Conservation (phyloP, 305 asterid species). For the Solanum hybrid region DNA sequence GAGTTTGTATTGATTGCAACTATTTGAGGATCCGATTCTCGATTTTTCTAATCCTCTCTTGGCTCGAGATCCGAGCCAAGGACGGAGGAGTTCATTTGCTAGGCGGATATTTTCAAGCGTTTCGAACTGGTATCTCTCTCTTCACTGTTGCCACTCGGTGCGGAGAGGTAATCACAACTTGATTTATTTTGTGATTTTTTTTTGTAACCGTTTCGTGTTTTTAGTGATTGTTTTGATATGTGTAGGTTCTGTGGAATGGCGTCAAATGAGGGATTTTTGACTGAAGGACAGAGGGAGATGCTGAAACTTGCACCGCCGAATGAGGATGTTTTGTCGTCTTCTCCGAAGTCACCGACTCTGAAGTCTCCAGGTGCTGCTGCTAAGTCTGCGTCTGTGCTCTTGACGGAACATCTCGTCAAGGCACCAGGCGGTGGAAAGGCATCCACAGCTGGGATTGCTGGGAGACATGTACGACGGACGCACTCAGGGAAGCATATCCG, state of each 20-base stretch:
- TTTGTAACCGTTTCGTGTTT: neutral
- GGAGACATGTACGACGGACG: constrained; percentile 66
- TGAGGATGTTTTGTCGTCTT: constrained; percentile 63
- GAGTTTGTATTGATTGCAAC: constrained; percentile 22
- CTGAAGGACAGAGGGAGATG: constrained; percentile 88
- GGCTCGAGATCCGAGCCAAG: constrained; percentile 93
- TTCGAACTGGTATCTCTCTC: neutral
- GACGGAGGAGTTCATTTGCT: constrained; percentile 27
- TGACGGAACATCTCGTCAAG: constrained; percentile 56
- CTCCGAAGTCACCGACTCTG: constrained; percentile 42
- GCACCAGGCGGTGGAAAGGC: constrained; percentile 68
- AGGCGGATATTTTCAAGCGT: neutral
- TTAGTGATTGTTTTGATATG: neutral
- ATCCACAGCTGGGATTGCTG: constrained; percentile 48
- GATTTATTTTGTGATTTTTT: neutral
- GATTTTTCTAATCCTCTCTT: constrained; percentile 30
- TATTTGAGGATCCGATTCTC: constrained; percentile 36
- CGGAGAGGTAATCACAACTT: constrained; percentile 7
- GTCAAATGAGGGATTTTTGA: constrained; percentile 77
- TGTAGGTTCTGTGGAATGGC: constrained; percentile 69
- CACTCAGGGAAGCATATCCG: constrained; percentile 76
- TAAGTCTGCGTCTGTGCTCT: constrained; percentile 31
- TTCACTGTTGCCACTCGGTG: constrained; percentile 8
- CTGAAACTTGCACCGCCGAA: constrained; percentile 66
- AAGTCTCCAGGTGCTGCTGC: constrained; percentile 22